These are phyloP conservation scores for Hippophae tibetana DNA, from an alignment of 306 rosid genomes.

Conservation along the genomic window DNA sequence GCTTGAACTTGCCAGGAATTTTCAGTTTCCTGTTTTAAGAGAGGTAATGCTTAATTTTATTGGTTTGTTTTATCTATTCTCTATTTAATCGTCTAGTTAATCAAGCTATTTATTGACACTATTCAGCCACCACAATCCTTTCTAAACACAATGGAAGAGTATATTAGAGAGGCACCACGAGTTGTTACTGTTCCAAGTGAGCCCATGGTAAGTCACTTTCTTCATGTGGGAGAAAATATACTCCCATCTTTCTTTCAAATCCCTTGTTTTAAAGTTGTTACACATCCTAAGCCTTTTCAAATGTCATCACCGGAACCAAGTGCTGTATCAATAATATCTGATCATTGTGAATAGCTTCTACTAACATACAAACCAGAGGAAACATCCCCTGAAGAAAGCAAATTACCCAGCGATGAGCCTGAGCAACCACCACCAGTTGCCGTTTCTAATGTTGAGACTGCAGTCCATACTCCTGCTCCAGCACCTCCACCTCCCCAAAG, in stretches of 20 bases:
- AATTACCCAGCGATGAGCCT: constrained; percentile 49
- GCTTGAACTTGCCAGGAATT: constrained; percentile 93
- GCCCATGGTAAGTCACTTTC: constrained; percentile 62
- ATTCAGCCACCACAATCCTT: constrained; percentile 95
- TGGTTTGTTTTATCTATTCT: constrained; percentile 8
- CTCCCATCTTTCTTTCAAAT: not conserved
- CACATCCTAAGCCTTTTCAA: too few species aligned
- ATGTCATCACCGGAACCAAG: too few species aligned
- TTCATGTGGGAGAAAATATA: constrained; percentile 6
- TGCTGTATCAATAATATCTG: constrained; percentile 9
- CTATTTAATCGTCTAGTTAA: not conserved
- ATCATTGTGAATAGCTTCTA: constrained; percentile 56
- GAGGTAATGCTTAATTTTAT: constrained; percentile 38
- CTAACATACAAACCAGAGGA: constrained; percentile 90
- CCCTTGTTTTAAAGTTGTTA: too few species aligned
- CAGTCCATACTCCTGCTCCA: constrained; percentile 18
- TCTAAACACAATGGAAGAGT: constrained; percentile 92
- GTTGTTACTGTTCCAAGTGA: constrained; percentile 68
- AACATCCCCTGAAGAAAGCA: constrained; percentile 44
- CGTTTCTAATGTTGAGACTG: constrained; percentile 43
- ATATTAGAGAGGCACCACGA: constrained; percentile 89
- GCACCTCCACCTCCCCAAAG: constrained; percentile 47
- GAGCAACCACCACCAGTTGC: constrained; percentile 46
- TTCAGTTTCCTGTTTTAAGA: constrained; percentile 92
- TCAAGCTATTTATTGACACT: constrained; percentile 14